Evolutionary conservation across 208 protist species (phyloP).

Genomic region (Trypanosomatidae sp.): DNA sequence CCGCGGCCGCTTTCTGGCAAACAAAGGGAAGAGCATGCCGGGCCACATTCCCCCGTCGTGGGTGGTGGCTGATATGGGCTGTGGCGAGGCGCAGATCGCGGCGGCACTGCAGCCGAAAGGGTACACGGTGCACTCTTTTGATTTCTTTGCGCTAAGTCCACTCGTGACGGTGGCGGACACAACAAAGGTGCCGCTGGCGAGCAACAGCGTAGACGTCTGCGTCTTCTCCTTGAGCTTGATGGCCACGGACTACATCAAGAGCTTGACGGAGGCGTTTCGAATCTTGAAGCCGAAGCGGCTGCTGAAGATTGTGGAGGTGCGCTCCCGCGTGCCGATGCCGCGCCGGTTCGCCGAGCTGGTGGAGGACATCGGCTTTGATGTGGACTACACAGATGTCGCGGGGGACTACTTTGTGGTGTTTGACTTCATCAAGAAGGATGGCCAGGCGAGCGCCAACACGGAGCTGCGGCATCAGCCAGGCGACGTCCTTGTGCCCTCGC

Average conservation of each 20-base stretch:
- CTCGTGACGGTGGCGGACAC: slow-evolving; percentile 92
- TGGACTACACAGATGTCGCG: slow-evolving; percentile 77
- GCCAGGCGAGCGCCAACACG: slow-evolving; percentile 42
- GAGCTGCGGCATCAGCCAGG: slow-evolving; percentile 46
- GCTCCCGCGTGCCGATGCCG: slow-evolving; percentile 85
- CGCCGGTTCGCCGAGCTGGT: slow-evolving; percentile 80
- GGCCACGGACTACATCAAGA: slow-evolving; percentile 95
- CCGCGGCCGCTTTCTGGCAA: slow-evolving; percentile 73
- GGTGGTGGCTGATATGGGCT: slow-evolving; percentile 96
- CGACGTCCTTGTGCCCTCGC: slow-evolving; percentile 89
- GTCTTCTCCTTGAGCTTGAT: slow-evolving; percentile 96
- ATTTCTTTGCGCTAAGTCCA: slow-evolving; percentile 80
- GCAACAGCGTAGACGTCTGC: slow-evolving; percentile 85
- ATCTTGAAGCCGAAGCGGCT: slow-evolving; percentile 86
- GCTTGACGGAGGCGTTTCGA: slow-evolving; percentile 92
- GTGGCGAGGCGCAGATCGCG: slow-evolving; percentile 93
- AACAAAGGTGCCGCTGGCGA: slow-evolving; percentile 77
- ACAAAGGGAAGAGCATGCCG: slow-evolving; percentile 83
- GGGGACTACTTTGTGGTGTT: slow-evolving; percentile 94
- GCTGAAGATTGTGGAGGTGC: slow-evolving; percentile 94
- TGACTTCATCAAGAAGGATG: slow-evolving; percentile 88
- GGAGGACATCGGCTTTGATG: slow-evolving; percentile 81
- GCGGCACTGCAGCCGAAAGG: slow-evolving; percentile 61
- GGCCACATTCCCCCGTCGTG: slow-evolving; percentile 77
- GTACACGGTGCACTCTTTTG: slow-evolving; percentile 95